These are phyloP conservation scores for Arthrobotrys pseudoclavata DNA, from an alignment of 2,329 filamentous ascomycete species.

Conservation along the genomic window DNA sequence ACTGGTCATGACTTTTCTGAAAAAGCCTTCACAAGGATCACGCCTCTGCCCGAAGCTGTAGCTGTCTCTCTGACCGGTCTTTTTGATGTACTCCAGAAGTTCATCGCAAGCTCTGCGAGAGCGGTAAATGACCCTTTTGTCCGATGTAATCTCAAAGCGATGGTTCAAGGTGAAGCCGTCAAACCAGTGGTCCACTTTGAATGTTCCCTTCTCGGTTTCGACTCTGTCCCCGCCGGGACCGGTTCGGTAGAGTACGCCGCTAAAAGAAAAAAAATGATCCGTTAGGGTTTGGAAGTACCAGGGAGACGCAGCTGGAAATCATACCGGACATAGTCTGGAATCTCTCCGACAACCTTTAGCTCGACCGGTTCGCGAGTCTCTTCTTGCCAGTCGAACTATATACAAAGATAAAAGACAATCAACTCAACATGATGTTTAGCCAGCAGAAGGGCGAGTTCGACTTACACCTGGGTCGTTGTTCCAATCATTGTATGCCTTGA, in stretches of 20 bases:
- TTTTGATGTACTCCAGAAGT: constrained; percentile 73
- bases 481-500: constrained; percentile 52
- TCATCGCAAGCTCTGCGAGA: constrained; percentile 78
- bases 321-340: constrained; percentile 74
- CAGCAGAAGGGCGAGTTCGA: not conserved
- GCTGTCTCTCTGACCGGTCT: constrained; percentile 71
- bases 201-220: constrained; percentile 73
- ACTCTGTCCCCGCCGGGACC: constrained; percentile 78
- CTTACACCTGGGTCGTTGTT: constrained; percentile 57
- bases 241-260: constrained; percentile 80
- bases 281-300: constrained; percentile 22
- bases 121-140: constrained; percentile 75
- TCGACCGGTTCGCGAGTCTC: constrained; percentile 77
- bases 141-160: constrained; percentile 75
- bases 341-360: constrained; percentile 74
- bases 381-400: constrained; percentile 76
- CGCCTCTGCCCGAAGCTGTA: constrained; percentile 78
- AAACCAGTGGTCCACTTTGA: constrained; percentile 81
- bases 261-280: constrained; percentile 66
- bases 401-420: not conserved
- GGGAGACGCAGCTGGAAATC: not conserved
- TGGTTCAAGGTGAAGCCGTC: constrained; percentile 81
- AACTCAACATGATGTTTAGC: not conserved
- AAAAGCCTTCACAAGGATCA: constrained; percentile 81
- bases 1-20: constrained; percentile 77